Conservation (phyloP, 1,284 basidiomycete species). For the Exobasidium cylindrosporum region DNA sequence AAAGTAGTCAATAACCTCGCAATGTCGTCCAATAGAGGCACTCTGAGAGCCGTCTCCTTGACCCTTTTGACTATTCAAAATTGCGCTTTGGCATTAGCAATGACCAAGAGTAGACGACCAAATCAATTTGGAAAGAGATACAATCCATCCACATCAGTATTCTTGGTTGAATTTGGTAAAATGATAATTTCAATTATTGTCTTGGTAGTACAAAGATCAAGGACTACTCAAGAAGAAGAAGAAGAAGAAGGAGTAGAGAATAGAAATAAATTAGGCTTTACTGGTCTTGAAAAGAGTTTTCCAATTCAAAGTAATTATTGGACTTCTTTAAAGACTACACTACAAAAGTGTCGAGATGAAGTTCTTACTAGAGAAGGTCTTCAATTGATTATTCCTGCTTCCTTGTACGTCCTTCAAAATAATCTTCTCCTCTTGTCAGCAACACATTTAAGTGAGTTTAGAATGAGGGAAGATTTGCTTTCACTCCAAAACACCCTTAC, state of each 20-base stretch:
- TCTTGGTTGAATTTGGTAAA: slow-evolving; percentile 3
- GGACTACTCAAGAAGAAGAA: background rate
- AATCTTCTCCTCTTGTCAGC: slow-evolving; percentile 12
- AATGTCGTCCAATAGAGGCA: background rate
- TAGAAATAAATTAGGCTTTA: background rate
- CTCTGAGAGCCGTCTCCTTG: background rate
- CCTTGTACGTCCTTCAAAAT: slow-evolving; percentile 28
- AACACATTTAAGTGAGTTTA: background rate
- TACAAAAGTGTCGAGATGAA: background rate
- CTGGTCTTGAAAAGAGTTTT: background rate
- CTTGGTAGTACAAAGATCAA: background rate
- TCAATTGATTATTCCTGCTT: slow-evolving; percentile 17
- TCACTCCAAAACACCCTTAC: too few species aligned
- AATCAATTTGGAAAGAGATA: background rate
- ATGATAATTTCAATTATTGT: background rate
- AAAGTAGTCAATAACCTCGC: too few species aligned
- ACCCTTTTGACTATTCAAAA: background rate
- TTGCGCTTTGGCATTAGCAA: background rate
- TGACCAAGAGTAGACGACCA: background rate
- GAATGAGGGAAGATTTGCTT: too few species aligned
- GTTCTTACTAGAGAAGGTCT: background rate
- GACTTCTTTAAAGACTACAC: background rate
- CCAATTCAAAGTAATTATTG: background rate
- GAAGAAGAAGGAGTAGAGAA: background rate
- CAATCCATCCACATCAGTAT: background rate